Percentiles rank a stretch among this genome's conserved stretches.
Conservation (phyloP, 208 protist genomes). For the Acanthamoeba sp. region DNA sequence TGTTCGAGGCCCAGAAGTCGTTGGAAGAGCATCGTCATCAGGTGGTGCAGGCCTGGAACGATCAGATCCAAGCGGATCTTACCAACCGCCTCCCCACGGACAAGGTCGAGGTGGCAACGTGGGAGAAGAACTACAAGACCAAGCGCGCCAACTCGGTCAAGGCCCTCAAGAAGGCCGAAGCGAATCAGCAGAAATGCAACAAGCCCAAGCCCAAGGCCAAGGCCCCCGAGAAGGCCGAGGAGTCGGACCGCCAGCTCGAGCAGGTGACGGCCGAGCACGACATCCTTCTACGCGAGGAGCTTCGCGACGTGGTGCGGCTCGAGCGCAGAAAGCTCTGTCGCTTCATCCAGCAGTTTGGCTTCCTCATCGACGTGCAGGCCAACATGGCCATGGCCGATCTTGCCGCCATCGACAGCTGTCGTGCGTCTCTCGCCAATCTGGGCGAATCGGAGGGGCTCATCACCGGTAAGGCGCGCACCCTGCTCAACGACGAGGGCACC, state of each 20-base stretch:
- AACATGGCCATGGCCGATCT: conserved; percentile 36
- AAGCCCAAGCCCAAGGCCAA: conserved; percentile 59
- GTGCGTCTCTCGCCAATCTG: not conserved
- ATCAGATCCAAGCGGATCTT: conserved; percentile 4
- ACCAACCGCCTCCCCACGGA: conserved; percentile 1
- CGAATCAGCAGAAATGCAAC: conserved; percentile 54
- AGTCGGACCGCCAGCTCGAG: conserved; percentile 19
- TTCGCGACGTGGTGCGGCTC: conserved; percentile 22
- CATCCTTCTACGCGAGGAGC: not conserved
- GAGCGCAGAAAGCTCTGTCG: conserved; percentile 32
- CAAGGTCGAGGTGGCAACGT: conserved; percentile 14
- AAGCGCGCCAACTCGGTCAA: conserved; percentile 44
- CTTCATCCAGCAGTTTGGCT: conserved; percentile 47
- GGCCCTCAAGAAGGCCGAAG: conserved; percentile 58
- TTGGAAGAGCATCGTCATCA: conserved; percentile 25
- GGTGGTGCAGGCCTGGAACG: conserved; percentile 44
- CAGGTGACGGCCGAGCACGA: conserved; percentile 8
- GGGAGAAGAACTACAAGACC: conserved; percentile 58
- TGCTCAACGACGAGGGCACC: conserved; percentile 44
- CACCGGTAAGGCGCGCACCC: conserved; percentile 10
- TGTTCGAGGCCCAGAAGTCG: conserved; percentile 32
- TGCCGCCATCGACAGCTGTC: not conserved
- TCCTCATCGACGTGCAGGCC: conserved; percentile 40
- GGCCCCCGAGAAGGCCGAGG: conserved; percentile 48
- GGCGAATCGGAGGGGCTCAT: conserved; percentile 23